These are phyloP conservation scores for Lathyrus oleraceus DNA, from an alignment of 306 rosid genomes.

Conservation along the genomic window DNA sequence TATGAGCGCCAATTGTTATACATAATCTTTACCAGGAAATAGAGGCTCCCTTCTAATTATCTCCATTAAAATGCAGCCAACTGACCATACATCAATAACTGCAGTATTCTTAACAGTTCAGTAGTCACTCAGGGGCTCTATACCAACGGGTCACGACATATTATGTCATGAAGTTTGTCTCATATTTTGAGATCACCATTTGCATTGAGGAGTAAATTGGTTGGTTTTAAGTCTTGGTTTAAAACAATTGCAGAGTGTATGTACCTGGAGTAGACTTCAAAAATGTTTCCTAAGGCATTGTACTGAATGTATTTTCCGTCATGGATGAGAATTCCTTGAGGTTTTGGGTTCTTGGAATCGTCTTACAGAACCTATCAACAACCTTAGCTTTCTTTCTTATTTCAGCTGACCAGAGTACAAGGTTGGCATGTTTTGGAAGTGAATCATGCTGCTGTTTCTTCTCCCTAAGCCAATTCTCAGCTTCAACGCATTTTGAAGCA, in stretches of 20 bases:
- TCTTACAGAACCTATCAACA: no score
- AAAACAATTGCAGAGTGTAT: constrained; percentile 54
- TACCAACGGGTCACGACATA: constrained; percentile 61
- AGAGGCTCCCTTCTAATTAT: constrained; percentile 49
- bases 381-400: no score
- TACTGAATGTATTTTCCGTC: constrained; percentile 63
- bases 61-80: constrained; percentile 60
- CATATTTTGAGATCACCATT: constrained; percentile 55
- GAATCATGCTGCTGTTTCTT: no score
- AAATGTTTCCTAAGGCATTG: constrained; percentile 73
- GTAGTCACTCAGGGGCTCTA: constrained; percentile 55
- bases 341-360: constrained; percentile 41
- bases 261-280: constrained; percentile 73
- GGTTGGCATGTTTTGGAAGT: no score
- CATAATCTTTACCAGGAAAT: constrained; percentile 59
- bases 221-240: constrained; percentile 56
- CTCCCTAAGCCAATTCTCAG: no score
- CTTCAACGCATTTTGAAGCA: no score
- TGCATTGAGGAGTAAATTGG: constrained; percentile 59
- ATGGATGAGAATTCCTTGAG: constrained; percentile 46
- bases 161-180: constrained; percentile 53
- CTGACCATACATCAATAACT: constrained; percentile 62
- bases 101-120: constrained; percentile 53
- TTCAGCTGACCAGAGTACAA: no score
- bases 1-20: constrained; percentile 51